Percentiles rank a stretch among this genome's conserved stretches.
phyloP scores from a whole-genome alignment of 106 monocot genomes.

The Alisma plantagoaquatica region DNA sequence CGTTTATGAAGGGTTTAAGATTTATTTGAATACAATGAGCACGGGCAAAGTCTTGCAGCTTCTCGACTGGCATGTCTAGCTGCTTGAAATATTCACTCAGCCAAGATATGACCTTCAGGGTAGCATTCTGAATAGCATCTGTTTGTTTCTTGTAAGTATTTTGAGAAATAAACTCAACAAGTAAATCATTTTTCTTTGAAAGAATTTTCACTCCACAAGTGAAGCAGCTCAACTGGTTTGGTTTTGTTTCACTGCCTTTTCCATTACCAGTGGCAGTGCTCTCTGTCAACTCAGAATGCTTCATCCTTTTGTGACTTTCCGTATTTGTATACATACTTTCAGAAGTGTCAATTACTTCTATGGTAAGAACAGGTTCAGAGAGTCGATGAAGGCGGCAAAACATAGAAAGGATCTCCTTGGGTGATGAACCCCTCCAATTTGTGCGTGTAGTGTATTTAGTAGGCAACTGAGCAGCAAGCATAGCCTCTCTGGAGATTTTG shows the following conservation, averaged over 20 bases:
- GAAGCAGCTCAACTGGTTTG: conserved; percentile 18
- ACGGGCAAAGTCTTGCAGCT: conserved; percentile 23
- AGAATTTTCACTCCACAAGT: conserved; percentile 71
- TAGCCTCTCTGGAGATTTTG: conserved; percentile 67
- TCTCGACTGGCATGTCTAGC: conserved; percentile 24
- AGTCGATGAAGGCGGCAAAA: conserved; percentile 81
- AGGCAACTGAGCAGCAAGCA: conserved; percentile 74
- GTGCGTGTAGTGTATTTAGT: conserved; percentile 41
- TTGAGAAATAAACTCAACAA: conserved; percentile 38
- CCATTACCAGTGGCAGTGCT: conserved; percentile 14
- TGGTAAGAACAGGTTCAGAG: conserved; percentile 52
- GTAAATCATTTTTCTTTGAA: conserved; percentile 34
- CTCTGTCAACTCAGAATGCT: conserved; percentile 1
- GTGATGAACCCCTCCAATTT: conserved; percentile 74
- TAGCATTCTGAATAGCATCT: conserved; percentile 75
- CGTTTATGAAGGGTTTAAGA: conserved; percentile 23
- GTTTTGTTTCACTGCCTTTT: background rate
- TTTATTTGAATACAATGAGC: conserved; percentile 22
- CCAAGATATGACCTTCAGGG: conserved; percentile 65
- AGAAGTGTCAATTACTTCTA: conserved; percentile 17
- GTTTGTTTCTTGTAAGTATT: conserved; percentile 49
- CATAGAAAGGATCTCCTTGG: conserved; percentile 53
- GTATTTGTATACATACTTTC: conserved; percentile 1
- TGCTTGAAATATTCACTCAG: conserved; percentile 46
- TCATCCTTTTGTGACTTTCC: conserved; percentile 1